Evolutionary conservation across 306 rosid genomes (phyloP), one percentile per base, ranked within the genome.

Genomic region (Cucurbita ficifolia): DNA sequence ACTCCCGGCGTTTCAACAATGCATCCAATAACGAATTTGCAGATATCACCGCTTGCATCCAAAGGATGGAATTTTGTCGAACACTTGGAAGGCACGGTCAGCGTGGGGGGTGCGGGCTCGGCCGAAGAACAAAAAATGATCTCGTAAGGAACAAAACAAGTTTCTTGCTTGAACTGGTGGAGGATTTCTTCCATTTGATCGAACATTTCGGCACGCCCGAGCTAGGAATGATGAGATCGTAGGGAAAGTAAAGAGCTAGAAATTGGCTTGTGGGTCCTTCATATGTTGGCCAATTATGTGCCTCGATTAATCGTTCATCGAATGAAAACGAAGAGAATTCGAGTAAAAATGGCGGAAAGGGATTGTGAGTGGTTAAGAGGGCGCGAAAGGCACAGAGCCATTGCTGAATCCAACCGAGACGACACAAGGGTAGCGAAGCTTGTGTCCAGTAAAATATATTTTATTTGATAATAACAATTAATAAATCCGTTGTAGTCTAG

Each of bases 181-280:
- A 92, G 96, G 60, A 88, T 38, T 71, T 83, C 84, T 46, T 92
- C 91, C 92, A 92, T 84, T 72, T 83, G 76, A 18, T 84, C 85
- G 82, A 92, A 82, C 96, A 89, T 84, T 81, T 81, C 88, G 78
- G 91, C 89, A 55, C 88, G 88, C 48, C 82, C 92, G 51, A 92
- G 97, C 77, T 90, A 90, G 81, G 84, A 79, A 92, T 84, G 83
- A 90, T 81, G 79, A 89, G 85, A 78, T 90, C 89, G 60, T 88
- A 92, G 69, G 69, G 96, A 88, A 43, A 84, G 82, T 59, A 86
- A 86, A 33, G 92, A 82, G 58, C 87, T 87, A 6, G 98, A 85
- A 72, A 92, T 76, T 33, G 81, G 57, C 72, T 84, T 88, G 1
- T 79, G 54, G 61, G 81, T 76, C 2, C 2, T 75, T 68, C 92